Percentiles rank a stretch among this genome's conserved stretches.
Conservation (phyloP, 495 filamentous ascomycete genomes). For the Neurospora sublineolata region DNA sequence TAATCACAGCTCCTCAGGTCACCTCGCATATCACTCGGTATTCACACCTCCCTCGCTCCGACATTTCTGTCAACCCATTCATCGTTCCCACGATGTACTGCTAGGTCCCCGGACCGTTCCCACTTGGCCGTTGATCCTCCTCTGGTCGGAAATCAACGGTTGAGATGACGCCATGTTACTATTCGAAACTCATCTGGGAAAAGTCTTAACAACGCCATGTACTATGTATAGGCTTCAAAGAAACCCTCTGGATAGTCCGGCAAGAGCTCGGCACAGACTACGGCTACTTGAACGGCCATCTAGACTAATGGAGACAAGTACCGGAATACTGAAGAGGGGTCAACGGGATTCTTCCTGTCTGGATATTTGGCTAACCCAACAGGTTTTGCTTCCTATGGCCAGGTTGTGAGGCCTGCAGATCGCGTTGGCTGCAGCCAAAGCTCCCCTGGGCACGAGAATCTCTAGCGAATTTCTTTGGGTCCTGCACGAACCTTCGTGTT, state of each 20-base stretch:
- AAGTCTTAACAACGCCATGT: neutral
- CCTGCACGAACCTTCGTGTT: constrained; percentile 7
- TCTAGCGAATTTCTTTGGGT: constrained; percentile 2
- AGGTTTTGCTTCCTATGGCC: neutral
- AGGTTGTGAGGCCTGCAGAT: constrained; percentile 7
- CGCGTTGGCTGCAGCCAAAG: constrained; percentile 3
- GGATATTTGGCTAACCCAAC: neutral
- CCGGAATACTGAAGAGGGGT: neutral
- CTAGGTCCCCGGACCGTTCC: neutral
- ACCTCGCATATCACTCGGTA: neutral
- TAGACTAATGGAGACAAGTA: neutral
- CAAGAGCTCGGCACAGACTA: neutral
- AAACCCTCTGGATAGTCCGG: neutral
- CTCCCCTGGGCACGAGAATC: constrained; percentile 7
- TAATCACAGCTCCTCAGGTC: neutral
- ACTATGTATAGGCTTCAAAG: neutral
- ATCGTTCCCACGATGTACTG: neutral
- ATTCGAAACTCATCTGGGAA: neutral
- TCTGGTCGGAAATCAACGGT: neutral
- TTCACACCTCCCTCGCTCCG: neutral
- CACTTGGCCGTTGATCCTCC: neutral
- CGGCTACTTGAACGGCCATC: neutral
- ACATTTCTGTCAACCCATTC: neutral
- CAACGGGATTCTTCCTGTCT: neutral
- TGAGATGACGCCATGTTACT: neutral